Conservation (phyloP, 139 green algal genomes). For the Desmodesmus armatus region DNA sequence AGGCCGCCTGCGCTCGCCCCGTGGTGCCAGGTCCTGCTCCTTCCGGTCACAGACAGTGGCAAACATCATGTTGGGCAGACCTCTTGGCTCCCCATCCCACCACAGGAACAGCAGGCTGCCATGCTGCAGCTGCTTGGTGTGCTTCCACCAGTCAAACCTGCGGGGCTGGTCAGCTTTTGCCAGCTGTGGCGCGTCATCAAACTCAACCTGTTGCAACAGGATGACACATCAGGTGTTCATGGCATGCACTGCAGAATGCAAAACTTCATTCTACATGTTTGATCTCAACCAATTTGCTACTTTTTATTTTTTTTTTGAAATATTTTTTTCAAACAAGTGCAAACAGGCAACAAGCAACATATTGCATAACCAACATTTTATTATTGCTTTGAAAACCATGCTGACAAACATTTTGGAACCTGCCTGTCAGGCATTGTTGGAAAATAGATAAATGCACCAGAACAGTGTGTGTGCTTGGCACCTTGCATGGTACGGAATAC, state of each 20-base stretch:
- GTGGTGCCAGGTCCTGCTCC: constrained; percentile 3
- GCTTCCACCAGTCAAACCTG: background rate
- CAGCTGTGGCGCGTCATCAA: background rate
- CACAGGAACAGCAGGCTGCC: constrained; percentile 19
- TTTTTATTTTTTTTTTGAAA: too few relatives aligned
- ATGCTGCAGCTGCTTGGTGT: constrained; percentile 44
- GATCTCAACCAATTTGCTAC: too few relatives aligned
- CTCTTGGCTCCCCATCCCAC: background rate
- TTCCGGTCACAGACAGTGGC: constrained; percentile 10
- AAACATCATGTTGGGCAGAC: background rate
- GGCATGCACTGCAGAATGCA: background rate
- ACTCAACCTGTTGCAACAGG: background rate
- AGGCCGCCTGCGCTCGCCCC: background rate
- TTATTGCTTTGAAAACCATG: too few relatives aligned
- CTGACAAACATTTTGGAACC: too few relatives aligned
- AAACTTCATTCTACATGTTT: too few relatives aligned
- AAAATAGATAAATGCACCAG: too few relatives aligned
- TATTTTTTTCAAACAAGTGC: too few relatives aligned
- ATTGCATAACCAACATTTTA: too few relatives aligned
- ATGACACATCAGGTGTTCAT: background rate
- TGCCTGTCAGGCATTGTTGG: too few relatives aligned
- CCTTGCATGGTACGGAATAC: too few relatives aligned
- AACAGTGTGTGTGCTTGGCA: too few relatives aligned
- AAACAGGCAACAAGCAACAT: too few relatives aligned
- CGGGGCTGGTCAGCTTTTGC: background rate